Evolutionary conservation across 2,329 filamentous ascomycete species (phyloP).

Genomic region (Fusarium mangiferae): DNA sequence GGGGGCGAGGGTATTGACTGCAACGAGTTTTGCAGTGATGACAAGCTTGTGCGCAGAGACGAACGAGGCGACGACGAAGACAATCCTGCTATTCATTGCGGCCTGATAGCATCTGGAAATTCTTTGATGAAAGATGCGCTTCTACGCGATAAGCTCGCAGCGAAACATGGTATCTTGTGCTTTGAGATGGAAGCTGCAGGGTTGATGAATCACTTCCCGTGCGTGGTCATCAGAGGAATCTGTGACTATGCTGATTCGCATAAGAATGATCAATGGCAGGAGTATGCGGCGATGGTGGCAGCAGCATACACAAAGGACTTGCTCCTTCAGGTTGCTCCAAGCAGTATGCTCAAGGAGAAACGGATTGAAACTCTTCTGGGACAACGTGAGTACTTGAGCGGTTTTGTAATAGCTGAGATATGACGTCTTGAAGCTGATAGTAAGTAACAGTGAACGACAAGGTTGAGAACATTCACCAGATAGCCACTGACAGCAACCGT

Average conservation of each 20-base stretch:
- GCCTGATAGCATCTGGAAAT: rapidly evolving
- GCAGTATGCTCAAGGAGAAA: rapidly evolving
- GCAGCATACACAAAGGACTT: rapidly evolving
- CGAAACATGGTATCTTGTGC: not conserved
- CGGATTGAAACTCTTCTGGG: rapidly evolving
- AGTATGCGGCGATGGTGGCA: rapidly evolving
- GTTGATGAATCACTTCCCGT: rapidly evolving
- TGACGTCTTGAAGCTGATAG: too few relatives aligned
- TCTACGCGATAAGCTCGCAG: rapidly evolving
- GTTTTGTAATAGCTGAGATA: too few relatives aligned
- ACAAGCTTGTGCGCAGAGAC: rapidly evolving
- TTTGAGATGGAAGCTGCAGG: not conserved
- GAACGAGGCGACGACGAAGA: rapidly evolving
- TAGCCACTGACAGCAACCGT: rapidly evolving
- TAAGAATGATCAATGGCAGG: rapidly evolving
- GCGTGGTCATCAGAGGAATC: rapidly evolving
- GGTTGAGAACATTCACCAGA: rapidly evolving
- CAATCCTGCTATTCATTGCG: not conserved
- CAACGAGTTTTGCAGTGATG: rapidly evolving
- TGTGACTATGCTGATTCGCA: not conserved
- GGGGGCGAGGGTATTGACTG: rapidly evolving
- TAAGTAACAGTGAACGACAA: rapidly evolving
- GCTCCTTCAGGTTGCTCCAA: rapidly evolving
- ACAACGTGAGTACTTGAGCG: rapidly evolving
- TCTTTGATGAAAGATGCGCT: rapidly evolving